Percentiles rank a stretch among this genome's conserved stretches.
Evolutionary conservation across 352 stramenopile genomes (phyloP).

Genomic region (Thalassiosira hispida): DNA sequence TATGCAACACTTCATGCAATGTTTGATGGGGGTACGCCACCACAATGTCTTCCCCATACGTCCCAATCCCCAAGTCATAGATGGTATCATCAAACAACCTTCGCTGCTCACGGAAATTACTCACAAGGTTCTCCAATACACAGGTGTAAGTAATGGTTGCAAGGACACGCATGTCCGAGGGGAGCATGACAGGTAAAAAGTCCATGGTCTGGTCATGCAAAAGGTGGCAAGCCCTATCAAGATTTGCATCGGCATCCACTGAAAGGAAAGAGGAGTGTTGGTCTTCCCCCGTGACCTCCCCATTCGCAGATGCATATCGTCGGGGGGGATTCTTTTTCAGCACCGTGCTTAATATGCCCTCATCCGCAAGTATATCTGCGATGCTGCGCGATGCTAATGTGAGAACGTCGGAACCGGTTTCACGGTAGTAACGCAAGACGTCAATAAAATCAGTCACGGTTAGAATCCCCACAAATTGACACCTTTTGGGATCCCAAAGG

Average conservation of each 20-base stretch:
- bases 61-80: constrained; percentile 93
- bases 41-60: constrained; percentile 91
- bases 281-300: constrained; percentile 21
- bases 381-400: constrained; percentile 80
- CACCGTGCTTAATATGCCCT: constrained; percentile 67
- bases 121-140: constrained; percentile 95
- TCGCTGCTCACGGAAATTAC: constrained; percentile 95
- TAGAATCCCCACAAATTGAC: constrained; percentile 96
- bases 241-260: constrained; percentile 87
- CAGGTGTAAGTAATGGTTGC: constrained; percentile 91
- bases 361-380: constrained; percentile 88
- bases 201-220: constrained; percentile 89
- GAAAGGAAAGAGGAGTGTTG: constrained; percentile 86
- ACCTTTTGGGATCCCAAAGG: constrained; percentile 93
- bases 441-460: constrained; percentile 98
- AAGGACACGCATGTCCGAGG: constrained; percentile 92
- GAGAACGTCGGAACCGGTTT: constrained; percentile 88
- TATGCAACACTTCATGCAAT: constrained; percentile 92
- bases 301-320: constrained; percentile 26
- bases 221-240: constrained; percentile 90
- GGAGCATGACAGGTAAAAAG: constrained; percentile 94
- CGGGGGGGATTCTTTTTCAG: constrained; percentile 49
- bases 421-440: constrained; percentile 94
- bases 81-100: constrained; percentile 97
- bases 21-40: constrained; percentile 92